A percentile compares a stretch with the other conserved stretches of the same genome.
phyloP scores from a whole-genome alignment of 1,284 basidiomycete genomes.

The Cystobasidiaceae sp. region DNA sequence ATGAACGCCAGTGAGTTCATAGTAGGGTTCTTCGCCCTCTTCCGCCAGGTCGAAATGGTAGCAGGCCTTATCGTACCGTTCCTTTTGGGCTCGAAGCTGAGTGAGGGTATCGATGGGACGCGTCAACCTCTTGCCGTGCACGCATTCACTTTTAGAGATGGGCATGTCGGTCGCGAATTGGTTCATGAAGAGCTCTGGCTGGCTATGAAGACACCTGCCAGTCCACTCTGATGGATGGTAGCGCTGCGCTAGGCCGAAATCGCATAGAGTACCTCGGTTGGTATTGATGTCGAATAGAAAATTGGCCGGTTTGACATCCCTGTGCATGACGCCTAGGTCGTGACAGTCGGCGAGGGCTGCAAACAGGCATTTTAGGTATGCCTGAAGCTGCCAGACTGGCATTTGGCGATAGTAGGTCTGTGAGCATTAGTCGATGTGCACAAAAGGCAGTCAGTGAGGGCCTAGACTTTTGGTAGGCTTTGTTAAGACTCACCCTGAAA shows the following conservation, averaged over 20 bases:
- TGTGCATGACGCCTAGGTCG: slow-evolving; percentile 81
- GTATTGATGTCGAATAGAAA: slow-evolving; percentile 87
- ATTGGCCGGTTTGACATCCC: slow-evolving; percentile 97
- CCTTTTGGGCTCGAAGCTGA: slow-evolving; percentile 3
- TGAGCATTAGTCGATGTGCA: no score
- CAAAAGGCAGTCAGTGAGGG: no score
- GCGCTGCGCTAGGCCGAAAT: slow-evolving; percentile 83
- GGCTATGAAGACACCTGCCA: slow-evolving; percentile 41
- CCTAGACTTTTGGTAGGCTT: no score
- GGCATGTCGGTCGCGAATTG: not conserved
- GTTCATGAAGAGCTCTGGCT: slow-evolving; percentile 33
- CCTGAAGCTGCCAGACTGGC: slow-evolving; percentile 68
- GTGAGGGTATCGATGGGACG: slow-evolving; percentile 2
- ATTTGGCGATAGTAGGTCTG: slow-evolving; percentile 70
- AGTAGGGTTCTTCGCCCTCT: not conserved
- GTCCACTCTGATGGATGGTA: slow-evolving; percentile 41
- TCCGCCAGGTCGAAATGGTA: not conserved
- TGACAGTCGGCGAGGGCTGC: slow-evolving; percentile 86
- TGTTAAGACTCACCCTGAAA: slow-evolving; percentile 80
- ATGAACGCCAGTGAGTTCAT: not conserved
- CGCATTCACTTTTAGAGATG: not conserved
- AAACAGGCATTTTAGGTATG: slow-evolving; percentile 87
- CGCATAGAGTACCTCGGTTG: slow-evolving; percentile 80
- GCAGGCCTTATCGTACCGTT: not conserved
- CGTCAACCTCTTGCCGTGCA: slow-evolving; percentile 15